Evolutionary conservation across 2,329 filamentous ascomycete species (phyloP), one percentile per base, ranked within the genome.

Genomic region (Aspergillus fischeri): DNA sequence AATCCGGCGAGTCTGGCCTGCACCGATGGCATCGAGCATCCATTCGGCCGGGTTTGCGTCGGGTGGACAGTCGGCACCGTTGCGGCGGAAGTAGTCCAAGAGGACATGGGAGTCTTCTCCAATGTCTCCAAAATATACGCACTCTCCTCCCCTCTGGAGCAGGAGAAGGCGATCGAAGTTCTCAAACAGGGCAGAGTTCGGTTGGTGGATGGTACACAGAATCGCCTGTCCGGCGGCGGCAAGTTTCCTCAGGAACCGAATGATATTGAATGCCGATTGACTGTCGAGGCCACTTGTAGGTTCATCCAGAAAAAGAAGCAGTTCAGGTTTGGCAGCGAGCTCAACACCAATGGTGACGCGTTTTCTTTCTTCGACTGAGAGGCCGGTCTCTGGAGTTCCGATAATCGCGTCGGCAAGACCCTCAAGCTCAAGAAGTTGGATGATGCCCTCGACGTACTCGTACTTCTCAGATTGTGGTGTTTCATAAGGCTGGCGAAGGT

Each of bases 331-430:
- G 0, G 86, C 85, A 2, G 85, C 86, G 2, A 89, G 77, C 65
- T 90, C 86, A 3, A 89, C 86, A 51, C 85, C 86, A 56, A 90
- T 89, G 0, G 86, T 89, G 2, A 89, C 74, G 52, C 86, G 79
- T 69, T 89, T 89, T 56, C 83, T 79, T 65, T 88, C 83, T 70
- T 88, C 86, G 3, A 88, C 84, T 1, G 27, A 87, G 67, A 64
- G 80, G 79, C 57, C 78, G 74, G 51, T 65, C 0, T 70, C 70
- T 3, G 66, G 58, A 4, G 51, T 58, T 9, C 70, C 70, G 51
- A 89, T 80, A 8, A 89, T 73, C 3, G 84, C 85, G 65, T 89
- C 83, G 59, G 86, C 80, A 27, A 88, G 76, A 38, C 86, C 80
- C 14, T 82, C 73, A 1, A 89, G 75, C 62, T 87, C 85, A 0